A percentile compares a stretch with the other conserved stretches of the same genome.
Evolutionary conservation across 768 basidiomycete species (phyloP).

Genomic region (Boletus rufocinnamomeus): DNA sequence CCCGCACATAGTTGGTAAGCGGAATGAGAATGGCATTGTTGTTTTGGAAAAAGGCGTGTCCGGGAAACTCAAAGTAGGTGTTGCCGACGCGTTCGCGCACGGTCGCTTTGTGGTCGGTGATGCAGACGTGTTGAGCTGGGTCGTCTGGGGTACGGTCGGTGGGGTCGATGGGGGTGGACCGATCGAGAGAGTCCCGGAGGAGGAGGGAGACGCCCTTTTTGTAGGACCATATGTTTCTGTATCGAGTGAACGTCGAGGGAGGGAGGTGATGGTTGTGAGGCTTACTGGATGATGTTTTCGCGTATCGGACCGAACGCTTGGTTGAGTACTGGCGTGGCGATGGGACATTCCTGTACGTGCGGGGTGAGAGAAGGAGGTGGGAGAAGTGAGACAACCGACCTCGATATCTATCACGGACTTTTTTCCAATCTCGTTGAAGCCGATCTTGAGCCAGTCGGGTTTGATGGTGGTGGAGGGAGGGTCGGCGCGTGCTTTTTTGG

Average conservation of each 20-base stretch:
- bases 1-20: constrained; percentile 79
- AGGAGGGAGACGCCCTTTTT: constrained; percentile 88
- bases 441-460: constrained; percentile 79
- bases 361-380: neutral
- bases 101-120: constrained; percentile 77
- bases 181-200: constrained; percentile 78
- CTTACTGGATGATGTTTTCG: constrained; percentile 67
- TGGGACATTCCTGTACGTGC: constrained; percentile 76
- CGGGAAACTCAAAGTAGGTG: constrained; percentile 80
- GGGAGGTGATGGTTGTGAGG: neutral
- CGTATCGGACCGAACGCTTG: constrained; percentile 61
- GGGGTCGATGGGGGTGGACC: constrained; percentile 25
- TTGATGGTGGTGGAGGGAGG: constrained; percentile 23
- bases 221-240: constrained; percentile 77
- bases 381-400: constrained; percentile 41
- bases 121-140: constrained; percentile 67
- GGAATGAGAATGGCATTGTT: constrained; percentile 91
- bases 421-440: constrained; percentile 81
- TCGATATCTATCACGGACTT: constrained; percentile 88
- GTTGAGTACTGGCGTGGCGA: constrained; percentile 83
- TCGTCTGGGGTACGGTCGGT: constrained; percentile 35
- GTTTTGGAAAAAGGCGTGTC: constrained; percentile 96
- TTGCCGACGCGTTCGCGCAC: constrained; percentile 85
- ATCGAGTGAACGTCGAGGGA: constrained; percentile 6
- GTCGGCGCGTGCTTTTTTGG: constrained; percentile 39